Evolutionary conservation across 441 rosid genomes (phyloP).

Genomic region (Pelargonium citronellum): DNA sequence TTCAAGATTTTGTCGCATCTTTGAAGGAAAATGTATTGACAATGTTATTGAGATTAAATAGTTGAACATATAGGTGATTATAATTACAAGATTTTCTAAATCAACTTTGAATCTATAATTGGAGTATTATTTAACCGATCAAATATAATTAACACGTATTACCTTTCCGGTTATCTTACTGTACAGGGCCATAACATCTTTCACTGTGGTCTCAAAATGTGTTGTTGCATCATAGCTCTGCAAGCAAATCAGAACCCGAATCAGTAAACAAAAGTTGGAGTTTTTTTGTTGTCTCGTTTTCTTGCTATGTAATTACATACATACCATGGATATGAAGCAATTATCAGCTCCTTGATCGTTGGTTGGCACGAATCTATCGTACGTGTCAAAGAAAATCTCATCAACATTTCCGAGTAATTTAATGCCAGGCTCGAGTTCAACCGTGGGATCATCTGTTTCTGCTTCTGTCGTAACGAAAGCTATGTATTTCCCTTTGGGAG

Average conservation of each 20-base stretch:
- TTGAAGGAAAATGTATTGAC: no score
- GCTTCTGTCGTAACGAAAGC: slow-evolving; percentile 72
- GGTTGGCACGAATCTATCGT: slow-evolving; percentile 45
- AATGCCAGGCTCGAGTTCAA: slow-evolving; percentile 55
- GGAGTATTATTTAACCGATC: no score
- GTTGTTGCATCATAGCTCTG: slow-evolving; percentile 67
- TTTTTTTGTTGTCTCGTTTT: background rate
- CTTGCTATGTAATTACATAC: background rate
- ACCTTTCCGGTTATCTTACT: slow-evolving; percentile 70
- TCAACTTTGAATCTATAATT: no score
- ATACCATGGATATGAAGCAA: slow-evolving; percentile 59
- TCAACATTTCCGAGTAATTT: slow-evolving; percentile 56
- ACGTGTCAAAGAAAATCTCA: slow-evolving; percentile 56
- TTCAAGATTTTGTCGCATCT: no score
- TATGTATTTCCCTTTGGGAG: slow-evolving; percentile 59
- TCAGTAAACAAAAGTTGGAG: background rate
- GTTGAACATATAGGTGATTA: no score
- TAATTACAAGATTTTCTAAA: no score
- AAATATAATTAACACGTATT: background rate
- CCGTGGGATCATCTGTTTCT: slow-evolving; percentile 54
- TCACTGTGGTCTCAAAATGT: slow-evolving; percentile 56
- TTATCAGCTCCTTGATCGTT: slow-evolving; percentile 42
- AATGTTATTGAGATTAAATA: no score
- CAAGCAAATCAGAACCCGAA: background rate
- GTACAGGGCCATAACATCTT: slow-evolving; percentile 54